These are phyloP conservation scores for Chloropicon primus DNA, from an alignment of 139 green algal species.

Conservation along the genomic window DNA sequence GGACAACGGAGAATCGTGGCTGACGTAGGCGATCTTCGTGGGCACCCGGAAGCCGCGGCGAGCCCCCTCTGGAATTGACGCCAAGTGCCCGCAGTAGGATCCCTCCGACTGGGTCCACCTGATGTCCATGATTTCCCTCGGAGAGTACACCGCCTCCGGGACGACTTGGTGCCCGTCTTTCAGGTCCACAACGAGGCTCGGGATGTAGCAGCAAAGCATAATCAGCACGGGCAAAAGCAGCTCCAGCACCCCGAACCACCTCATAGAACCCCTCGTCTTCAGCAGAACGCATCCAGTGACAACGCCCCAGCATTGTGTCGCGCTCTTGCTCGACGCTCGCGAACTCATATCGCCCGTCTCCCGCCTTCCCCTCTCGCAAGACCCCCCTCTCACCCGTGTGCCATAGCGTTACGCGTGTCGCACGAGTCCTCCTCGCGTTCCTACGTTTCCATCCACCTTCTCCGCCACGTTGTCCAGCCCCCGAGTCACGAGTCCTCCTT, in stretches of 20 bases:
- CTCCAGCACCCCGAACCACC: background rate
- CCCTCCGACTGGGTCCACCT: background rate
- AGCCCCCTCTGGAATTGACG: background rate
- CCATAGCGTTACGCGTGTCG: too few species aligned
- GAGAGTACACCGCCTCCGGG: background rate
- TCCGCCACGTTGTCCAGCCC: too few species aligned
- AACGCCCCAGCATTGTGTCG: background rate
- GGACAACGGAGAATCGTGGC: background rate
- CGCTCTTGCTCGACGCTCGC: background rate
- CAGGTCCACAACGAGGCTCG: background rate
- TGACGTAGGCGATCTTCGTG: background rate
- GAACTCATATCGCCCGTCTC: too few species aligned
- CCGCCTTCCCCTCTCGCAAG: too few species aligned
- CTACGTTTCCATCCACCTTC: too few species aligned
- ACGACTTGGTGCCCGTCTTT: too few species aligned
- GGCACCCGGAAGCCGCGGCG: background rate
- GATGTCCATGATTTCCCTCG: background rate
- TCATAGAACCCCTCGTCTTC: background rate
- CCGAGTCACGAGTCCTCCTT: too few species aligned
- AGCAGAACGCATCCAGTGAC: background rate
- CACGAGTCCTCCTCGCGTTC: too few species aligned
- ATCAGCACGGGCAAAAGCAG: background rate
- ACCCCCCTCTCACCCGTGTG: too few species aligned
- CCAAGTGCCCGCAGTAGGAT: background rate
- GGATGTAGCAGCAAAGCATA: background rate